Conservation (phyloP, 192 early-diverging fungal species). For the Coemansia sp. region DNA sequence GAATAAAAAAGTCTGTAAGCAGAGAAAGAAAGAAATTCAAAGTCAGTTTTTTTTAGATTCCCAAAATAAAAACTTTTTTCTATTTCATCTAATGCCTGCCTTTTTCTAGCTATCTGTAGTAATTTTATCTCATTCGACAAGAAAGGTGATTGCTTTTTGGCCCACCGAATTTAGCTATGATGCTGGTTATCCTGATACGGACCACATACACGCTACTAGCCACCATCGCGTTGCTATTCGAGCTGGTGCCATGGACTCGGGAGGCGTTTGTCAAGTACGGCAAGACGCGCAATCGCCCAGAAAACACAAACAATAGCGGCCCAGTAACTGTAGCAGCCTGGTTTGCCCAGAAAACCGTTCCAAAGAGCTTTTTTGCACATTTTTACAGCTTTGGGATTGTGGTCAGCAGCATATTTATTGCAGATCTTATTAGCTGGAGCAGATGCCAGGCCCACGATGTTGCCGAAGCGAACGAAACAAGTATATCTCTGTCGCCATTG, state of each 20-base stretch:
- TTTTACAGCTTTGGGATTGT: slow-evolving; percentile 35
- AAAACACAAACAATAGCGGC: neutral
- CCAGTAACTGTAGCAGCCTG: neutral
- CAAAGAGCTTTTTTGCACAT: slow-evolving; percentile 40
- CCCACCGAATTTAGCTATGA: neutral
- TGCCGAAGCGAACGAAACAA: neutral
- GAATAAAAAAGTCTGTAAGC: too few relatives aligned
- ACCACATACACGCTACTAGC: slow-evolving; percentile 23
- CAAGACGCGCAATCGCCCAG: slow-evolving; percentile 16
- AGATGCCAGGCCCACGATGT: neutral
- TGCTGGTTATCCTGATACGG: slow-evolving; percentile 13
- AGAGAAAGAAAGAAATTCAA: too few relatives aligned
- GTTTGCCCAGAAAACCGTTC: slow-evolving; percentile 26
- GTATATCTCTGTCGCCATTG: neutral
- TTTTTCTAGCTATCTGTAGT: neutral
- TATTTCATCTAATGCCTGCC: neutral
- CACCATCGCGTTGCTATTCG: slow-evolving; percentile 25
- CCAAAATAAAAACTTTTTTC: neutral
- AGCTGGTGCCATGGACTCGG: slow-evolving; percentile 42
- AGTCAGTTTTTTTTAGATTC: neutral
- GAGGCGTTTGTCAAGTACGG: slow-evolving; percentile 51
- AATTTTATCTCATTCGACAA: neutral
- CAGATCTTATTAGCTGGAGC: slow-evolving; percentile 19
- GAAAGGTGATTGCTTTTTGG: neutral
- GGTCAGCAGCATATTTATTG: slow-evolving; percentile 13